Evolutionary conservation across 2,329 filamentous ascomycete species (phyloP).

Genomic region (Eutypella sp.): DNA sequence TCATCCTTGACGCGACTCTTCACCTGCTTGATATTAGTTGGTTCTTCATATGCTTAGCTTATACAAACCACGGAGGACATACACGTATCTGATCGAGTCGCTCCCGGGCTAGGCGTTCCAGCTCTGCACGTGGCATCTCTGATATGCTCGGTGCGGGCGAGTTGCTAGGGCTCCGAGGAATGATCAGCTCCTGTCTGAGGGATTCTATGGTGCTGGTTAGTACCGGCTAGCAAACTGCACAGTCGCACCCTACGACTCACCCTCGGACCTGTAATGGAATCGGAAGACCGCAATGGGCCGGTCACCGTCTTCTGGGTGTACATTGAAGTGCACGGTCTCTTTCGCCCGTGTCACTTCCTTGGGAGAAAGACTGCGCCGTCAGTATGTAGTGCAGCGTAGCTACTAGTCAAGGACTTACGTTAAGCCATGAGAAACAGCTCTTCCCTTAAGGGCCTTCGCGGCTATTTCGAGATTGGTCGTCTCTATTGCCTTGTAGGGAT

Average conservation of each 20-base stretch:
- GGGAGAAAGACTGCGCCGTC: conserved; percentile 6
- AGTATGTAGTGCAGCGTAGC: neutral
- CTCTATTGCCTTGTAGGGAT: neutral
- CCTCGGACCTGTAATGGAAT: conserved; percentile 30
- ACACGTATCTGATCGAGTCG: conserved; percentile 24
- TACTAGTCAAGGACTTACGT: conserved; percentile 14
- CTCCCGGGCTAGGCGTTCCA: conserved; percentile 22
- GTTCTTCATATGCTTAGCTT: neutral
- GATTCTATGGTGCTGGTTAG: conserved; percentile 17
- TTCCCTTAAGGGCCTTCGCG: conserved; percentile 29
- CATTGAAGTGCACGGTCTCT: neutral
- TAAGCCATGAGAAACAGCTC: conserved; percentile 27
- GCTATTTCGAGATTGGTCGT: conserved; percentile 15
- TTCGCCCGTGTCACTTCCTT: neutral
- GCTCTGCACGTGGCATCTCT: conserved; percentile 17
- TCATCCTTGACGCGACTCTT: conserved; percentile 10
- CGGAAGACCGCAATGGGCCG: conserved; percentile 22
- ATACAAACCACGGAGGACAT: neutral
- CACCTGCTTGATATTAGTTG: conserved; percentile 3
- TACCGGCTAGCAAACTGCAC: neutral
- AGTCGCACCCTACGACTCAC: conserved; percentile 6
- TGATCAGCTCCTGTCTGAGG: conserved; percentile 23
- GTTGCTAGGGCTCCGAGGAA: conserved; percentile 23
- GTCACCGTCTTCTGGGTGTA: conserved; percentile 6
- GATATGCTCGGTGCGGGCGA: conserved; percentile 9